Conservation (phyloP, 495 filamentous ascomycete species). For the Xylaria bambusicola region DNA sequence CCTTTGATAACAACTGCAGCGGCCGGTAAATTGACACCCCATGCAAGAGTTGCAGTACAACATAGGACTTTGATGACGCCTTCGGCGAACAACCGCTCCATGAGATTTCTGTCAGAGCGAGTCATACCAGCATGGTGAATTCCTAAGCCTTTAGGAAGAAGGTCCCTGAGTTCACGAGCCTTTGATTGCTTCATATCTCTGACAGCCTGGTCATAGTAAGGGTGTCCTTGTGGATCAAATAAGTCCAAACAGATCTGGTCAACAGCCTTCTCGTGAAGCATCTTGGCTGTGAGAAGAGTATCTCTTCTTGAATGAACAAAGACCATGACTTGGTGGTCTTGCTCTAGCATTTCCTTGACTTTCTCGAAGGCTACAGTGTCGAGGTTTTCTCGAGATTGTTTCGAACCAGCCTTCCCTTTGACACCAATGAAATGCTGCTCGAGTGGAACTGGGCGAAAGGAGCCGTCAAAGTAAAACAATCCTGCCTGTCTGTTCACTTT, state of each 20-base stretch:
- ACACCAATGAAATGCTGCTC: conserved; percentile 98
- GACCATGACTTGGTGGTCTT: conserved; percentile 95
- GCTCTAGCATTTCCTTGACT: conserved; percentile 86
- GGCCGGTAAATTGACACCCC: conserved; percentile 98
- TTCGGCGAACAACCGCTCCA: conserved; percentile 85
- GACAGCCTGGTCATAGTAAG: conserved; percentile 69
- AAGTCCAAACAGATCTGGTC: conserved; percentile 76
- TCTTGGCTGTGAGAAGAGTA: conserved; percentile 83
- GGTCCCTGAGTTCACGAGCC: conserved; percentile 80
- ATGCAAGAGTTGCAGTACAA: conserved; percentile 96
- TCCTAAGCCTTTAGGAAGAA: conserved; percentile 86
- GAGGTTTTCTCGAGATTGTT: conserved; percentile 80
- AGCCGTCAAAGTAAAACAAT: conserved; percentile 94
- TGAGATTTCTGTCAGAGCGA: conserved; percentile 86
- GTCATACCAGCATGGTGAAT: conserved; percentile 97
- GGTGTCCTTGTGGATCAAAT: conserved; percentile 74
- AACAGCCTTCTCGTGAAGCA: conserved; percentile 80
- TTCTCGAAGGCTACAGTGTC: conserved; percentile 88
- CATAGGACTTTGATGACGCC: conserved; percentile 93
- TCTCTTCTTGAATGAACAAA: conserved; percentile 98
- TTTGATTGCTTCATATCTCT: conserved; percentile 81
- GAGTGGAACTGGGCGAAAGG: conserved; percentile 92
- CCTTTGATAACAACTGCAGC: conserved; percentile 98
- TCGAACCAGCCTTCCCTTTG: conserved; percentile 83
- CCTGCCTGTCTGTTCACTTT: conserved; percentile 93